A percentile compares a stretch with the other conserved stretches of the same genome.
Evolutionary conservation across 2,329 filamentous ascomycete species (phyloP).

Genomic region (Didymella arachidicola): DNA sequence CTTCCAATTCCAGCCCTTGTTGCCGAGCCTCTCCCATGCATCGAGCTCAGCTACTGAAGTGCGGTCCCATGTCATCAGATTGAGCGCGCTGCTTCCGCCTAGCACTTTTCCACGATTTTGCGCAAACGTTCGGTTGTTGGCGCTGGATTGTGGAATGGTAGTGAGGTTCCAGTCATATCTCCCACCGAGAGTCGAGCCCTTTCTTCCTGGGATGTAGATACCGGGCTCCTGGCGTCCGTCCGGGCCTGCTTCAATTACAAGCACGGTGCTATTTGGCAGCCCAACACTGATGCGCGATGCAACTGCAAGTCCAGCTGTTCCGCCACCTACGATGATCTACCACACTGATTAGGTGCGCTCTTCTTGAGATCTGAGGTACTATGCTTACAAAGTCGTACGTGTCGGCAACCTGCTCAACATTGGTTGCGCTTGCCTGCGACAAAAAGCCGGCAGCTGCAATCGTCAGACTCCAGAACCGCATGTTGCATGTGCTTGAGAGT

Average conservation of each 20-base stretch:
- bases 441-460: background rate
- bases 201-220: constrained; percentile 39
- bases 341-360: background rate
- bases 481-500: background rate
- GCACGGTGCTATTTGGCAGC: constrained; percentile 31
- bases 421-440: constrained; percentile 1
- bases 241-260: constrained; percentile 42
- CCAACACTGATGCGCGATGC: constrained; percentile 46
- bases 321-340: constrained; percentile 35
- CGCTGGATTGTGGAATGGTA: constrained; percentile 52
- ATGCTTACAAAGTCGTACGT: constrained; percentile 16
- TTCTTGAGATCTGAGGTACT: too few species aligned
- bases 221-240: constrained; percentile 39
- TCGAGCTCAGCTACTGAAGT: constrained; percentile 41
- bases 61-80: constrained; percentile 51
- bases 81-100: constrained; percentile 58
- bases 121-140: constrained; percentile 52
- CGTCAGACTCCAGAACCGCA: constrained; percentile 9
- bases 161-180: constrained; percentile 54
- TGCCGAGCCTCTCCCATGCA: constrained; percentile 44
- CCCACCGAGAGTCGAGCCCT: constrained; percentile 38
- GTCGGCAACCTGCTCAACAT: background rate
- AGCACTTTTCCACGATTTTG: constrained; percentile 59
- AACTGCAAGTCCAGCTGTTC: constrained; percentile 42
- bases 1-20: constrained; percentile 46